Percentiles rank a stretch among this genome's conserved stretches.
These are phyloP conservation scores for Coelastrella sp. DNA, from an alignment of 139 green algal species.

Conservation along the genomic window DNA sequence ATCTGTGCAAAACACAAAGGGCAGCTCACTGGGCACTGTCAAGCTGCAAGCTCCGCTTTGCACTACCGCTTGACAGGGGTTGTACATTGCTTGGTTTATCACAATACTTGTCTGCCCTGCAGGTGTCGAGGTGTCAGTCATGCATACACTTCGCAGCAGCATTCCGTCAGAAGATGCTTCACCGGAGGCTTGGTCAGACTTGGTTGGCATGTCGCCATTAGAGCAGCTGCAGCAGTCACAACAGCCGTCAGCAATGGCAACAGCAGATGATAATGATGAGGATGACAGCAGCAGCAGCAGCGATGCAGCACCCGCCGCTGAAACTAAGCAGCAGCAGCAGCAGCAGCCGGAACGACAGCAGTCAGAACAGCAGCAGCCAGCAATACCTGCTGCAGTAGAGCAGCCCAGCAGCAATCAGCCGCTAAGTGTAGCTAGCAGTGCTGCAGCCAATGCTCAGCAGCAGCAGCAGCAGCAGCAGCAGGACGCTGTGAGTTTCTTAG, in stretches of 20 bases:
- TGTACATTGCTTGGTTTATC: too few species aligned
- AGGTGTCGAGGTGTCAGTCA: conserved; percentile 30
- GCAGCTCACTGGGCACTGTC: too few species aligned
- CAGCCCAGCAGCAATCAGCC: not conserved
- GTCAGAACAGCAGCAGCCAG: not conserved
- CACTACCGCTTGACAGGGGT: too few species aligned
- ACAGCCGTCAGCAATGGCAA: conserved; percentile 19
- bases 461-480: not conserved
- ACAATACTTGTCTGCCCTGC: not conserved
- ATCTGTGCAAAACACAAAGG: too few species aligned
- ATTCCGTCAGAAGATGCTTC: conserved; percentile 46
- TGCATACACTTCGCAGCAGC: conserved; percentile 47
- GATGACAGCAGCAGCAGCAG: not conserved
- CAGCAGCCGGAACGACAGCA: not conserved
- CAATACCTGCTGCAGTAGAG: not conserved
- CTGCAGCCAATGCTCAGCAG: not conserved
- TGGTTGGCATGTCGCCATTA: conserved; percentile 37
- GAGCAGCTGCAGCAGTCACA: conserved; percentile 14
- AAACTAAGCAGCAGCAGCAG: conserved; percentile 9
- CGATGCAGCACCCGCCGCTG: not conserved
- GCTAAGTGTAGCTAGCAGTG: not conserved
- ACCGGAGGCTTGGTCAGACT: conserved; percentile 41
- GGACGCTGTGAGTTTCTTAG: conserved; percentile 33
- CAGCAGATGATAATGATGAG: not conserved
- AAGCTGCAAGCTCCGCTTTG: too few species aligned